These are phyloP conservation scores for Phialocephala subalpina DNA, from an alignment of 2,329 filamentous ascomycete species.

Conservation along the genomic window DNA sequence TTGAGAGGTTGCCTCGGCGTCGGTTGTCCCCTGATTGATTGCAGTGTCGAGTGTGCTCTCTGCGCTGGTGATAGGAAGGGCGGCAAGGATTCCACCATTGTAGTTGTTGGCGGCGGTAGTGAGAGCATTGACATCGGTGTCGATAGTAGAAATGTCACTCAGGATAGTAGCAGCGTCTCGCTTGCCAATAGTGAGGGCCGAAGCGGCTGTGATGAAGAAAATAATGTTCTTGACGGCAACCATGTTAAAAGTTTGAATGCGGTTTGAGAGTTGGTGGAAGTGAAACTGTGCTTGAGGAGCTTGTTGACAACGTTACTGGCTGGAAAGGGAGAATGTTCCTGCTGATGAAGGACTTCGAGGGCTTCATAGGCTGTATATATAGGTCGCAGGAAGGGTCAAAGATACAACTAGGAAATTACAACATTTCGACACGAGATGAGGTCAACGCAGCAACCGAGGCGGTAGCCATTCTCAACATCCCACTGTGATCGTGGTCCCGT, in stretches of 20 bases:
- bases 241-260: conserved; percentile 22
- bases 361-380: background rate
- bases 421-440: background rate
- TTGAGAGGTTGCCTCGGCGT: conserved; percentile 22
- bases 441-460: background rate
- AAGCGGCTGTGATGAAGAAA: conserved; percentile 24
- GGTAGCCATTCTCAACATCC: background rate
- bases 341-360: background rate
- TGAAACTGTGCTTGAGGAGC: background rate
- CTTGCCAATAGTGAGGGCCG: conserved; percentile 25
- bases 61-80: conserved; percentile 19
- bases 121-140: conserved; percentile 54
- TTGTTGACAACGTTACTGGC: background rate
- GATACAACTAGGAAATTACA: background rate
- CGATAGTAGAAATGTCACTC: conserved; percentile 47
- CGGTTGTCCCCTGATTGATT: conserved; percentile 20
- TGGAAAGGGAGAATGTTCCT: background rate
- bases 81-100: conserved; percentile 26
- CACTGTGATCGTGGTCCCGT: background rate
- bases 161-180: conserved; percentile 25
- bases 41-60: conserved; percentile 22
- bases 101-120: conserved; percentile 53
- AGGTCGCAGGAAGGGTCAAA: background rate
- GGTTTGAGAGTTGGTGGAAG: background rate
- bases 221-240: conserved; percentile 31